These are phyloP conservation scores for Stemphylium lycopersici DNA, from an alignment of 2,329 filamentous ascomycete species.

Conservation along the genomic window DNA sequence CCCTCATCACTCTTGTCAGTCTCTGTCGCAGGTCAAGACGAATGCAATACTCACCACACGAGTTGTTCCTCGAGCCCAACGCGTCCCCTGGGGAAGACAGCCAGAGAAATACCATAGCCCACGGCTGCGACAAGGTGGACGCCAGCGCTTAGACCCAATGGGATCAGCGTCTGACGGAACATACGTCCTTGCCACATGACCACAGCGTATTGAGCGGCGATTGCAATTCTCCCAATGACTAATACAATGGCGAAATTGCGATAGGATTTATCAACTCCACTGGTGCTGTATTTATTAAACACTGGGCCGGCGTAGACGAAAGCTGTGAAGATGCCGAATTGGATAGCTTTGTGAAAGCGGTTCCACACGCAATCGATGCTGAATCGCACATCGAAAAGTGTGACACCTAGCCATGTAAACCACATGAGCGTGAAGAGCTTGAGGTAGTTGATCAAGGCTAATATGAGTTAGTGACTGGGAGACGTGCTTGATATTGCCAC, in stretches of 20 bases:
- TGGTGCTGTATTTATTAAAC: slow-evolving; percentile 35
- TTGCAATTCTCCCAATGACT: slow-evolving; percentile 22
- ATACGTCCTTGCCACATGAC: slow-evolving; percentile 31
- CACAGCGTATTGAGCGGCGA: slow-evolving; percentile 28
- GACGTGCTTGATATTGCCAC: background rate
- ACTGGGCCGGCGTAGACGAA: slow-evolving; percentile 65
- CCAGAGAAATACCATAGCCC: slow-evolving; percentile 21
- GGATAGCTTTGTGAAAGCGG: slow-evolving; percentile 63
- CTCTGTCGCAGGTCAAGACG: too few relatives aligned
- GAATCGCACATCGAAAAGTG: slow-evolving; percentile 70
- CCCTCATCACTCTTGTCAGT: slow-evolving; percentile 16
- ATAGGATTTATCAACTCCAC: slow-evolving; percentile 21
- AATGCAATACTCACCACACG: slow-evolving; percentile 16
- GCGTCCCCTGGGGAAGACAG: slow-evolving; percentile 15
- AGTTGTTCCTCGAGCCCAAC: slow-evolving; percentile 25
- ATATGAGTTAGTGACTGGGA: background rate
- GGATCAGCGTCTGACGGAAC: slow-evolving; percentile 28
- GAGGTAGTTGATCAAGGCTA: slow-evolving; percentile 52
- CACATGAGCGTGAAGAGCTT: slow-evolving; percentile 65
- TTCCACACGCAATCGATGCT: slow-evolving; percentile 69
- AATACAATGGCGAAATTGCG: slow-evolving; percentile 26
- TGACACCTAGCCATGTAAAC: slow-evolving; percentile 70
- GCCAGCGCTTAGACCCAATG: slow-evolving; percentile 23
- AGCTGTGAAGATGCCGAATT: slow-evolving; percentile 68
- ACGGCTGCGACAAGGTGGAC: slow-evolving; percentile 21